Evolutionary conservation across 495 filamentous ascomycete species (phyloP).

Genomic region (Penicillium tannophilum): DNA sequence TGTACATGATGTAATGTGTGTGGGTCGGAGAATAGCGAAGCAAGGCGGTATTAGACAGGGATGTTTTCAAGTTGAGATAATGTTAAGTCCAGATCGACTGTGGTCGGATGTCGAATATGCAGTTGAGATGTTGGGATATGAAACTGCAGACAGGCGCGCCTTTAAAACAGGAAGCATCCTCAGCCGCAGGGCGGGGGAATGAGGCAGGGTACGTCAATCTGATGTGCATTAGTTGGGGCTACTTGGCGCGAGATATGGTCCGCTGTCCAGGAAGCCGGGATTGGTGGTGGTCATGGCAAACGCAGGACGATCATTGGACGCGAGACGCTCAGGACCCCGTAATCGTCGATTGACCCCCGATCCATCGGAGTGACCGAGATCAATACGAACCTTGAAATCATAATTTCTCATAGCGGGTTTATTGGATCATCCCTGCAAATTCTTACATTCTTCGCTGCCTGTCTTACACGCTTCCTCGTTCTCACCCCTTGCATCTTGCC

Average conservation of each 20-base stretch:
- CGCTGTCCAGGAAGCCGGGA: background rate
- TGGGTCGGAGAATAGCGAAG: background rate
- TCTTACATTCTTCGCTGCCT: background rate
- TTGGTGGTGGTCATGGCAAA: background rate
- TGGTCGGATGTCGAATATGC: constrained; percentile 1
- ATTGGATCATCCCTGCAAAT: background rate
- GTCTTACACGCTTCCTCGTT: background rate
- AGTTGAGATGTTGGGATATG: constrained; percentile 15
- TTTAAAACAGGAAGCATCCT: constrained; percentile 10
- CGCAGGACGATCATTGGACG: constrained; percentile 7
- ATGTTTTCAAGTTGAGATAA: background rate
- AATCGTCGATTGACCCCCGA: background rate
- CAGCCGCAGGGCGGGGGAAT: constrained; percentile 14
- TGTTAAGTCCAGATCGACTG: background rate
- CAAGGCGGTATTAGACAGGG: background rate
- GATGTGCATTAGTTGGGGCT: constrained; percentile 6
- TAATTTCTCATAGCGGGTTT: background rate
- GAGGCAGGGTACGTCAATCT: constrained; percentile 1
- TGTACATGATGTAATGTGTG: constrained; percentile 40
- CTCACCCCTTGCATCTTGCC: background rate
- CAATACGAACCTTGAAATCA: background rate
- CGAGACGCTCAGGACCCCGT: constrained; percentile 7
- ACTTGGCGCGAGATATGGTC: constrained; percentile 1
- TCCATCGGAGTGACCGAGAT: constrained; percentile 8
- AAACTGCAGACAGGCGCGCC: constrained; percentile 5